phyloP scores from a whole-genome alignment of 352 stramenopile genomes.

The Hyaloperonospora brassicae region DNA sequence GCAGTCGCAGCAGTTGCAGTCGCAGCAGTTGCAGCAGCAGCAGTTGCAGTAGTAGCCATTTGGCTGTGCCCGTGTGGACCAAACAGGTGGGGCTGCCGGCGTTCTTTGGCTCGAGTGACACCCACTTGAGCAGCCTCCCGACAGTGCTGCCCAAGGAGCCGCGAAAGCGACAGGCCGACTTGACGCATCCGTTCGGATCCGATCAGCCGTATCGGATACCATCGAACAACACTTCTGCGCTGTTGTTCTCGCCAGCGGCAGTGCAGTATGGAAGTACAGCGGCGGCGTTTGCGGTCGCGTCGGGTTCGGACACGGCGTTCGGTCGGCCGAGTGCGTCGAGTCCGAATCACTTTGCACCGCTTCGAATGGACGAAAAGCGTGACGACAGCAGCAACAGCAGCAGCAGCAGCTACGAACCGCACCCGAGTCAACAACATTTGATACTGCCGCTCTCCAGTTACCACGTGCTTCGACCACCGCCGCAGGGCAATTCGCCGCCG shows the following conservation, averaged over 20 bases:
- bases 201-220: too few relatives aligned
- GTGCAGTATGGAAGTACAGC: constrained; percentile 12
- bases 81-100: constrained; percentile 31
- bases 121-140: constrained; percentile 19
- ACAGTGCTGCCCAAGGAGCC: constrained; percentile 34
- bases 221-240: too few relatives aligned
- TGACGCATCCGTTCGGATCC: too few relatives aligned
- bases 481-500: too few relatives aligned
- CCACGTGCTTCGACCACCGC: constrained; percentile 54
- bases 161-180: too few relatives aligned
- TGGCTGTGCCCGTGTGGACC: constrained; percentile 12
- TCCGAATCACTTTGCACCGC: constrained; percentile 24
- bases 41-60: too few relatives aligned
- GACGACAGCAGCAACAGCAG: too few relatives aligned
- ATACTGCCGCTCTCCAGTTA: constrained; percentile 24
- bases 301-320: constrained; percentile 23
- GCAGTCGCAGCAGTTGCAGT: too few relatives aligned
- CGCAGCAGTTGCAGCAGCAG: too few relatives aligned
- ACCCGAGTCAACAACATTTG: constrained; percentile 18
- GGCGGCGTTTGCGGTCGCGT: constrained; percentile 19
- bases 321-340: constrained; percentile 16
- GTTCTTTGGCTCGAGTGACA: constrained; percentile 28
- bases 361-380: constrained; percentile 24
- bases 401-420: constrained; percentile 24
- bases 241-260: constrained; percentile 17